A percentile compares a stretch with the other conserved stretches of the same genome.
Evolutionary conservation across 108 stramenopile species (phyloP).

Genomic region (Pelagomonas calceolata): DNA sequence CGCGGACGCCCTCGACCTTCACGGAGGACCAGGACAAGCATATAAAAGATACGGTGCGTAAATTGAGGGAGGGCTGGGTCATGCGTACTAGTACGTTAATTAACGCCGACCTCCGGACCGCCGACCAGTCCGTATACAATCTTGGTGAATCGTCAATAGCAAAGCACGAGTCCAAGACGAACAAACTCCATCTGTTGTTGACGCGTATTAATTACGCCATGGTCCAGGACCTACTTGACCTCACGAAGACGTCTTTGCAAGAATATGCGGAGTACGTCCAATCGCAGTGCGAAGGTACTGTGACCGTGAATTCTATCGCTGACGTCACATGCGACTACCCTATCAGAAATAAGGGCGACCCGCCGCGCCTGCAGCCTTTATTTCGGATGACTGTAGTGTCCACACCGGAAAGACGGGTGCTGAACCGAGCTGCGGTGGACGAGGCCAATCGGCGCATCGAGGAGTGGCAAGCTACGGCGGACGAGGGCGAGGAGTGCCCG

Average conservation of each 20-base stretch:
- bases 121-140: constrained; percentile 16
- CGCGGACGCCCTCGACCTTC: constrained; percentile 24
- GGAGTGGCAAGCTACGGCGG: constrained; percentile 9
- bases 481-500: constrained; percentile 11
- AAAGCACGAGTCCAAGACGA: constrained; percentile 16
- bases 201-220: constrained; percentile 10
- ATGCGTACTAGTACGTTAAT: constrained; percentile 5
- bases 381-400: constrained; percentile 18
- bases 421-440: constrained; percentile 22
- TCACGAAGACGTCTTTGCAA: constrained; percentile 14
- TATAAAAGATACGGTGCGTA: constrained; percentile 11
- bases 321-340: constrained; percentile 5
- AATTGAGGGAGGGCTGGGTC: constrained; percentile 6
- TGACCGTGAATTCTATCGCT: constrained; percentile 8
- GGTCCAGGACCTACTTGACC: constrained; percentile 17
- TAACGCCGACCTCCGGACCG: constrained; percentile 6
- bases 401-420: constrained; percentile 1
- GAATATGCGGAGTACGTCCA: constrained; percentile 29
- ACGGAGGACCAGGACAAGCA: constrained; percentile 21
- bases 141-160: constrained; percentile 19
- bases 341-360: not conserved
- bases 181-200: constrained; percentile 6
- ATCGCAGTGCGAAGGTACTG: constrained; percentile 21
- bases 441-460: not conserved
- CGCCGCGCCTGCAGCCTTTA: constrained; percentile 1